Evolutionary conservation across 768 basidiomycete species (phyloP), one percentile per base, ranked within the genome.

Genomic region (Suillus occidentalis): DNA sequence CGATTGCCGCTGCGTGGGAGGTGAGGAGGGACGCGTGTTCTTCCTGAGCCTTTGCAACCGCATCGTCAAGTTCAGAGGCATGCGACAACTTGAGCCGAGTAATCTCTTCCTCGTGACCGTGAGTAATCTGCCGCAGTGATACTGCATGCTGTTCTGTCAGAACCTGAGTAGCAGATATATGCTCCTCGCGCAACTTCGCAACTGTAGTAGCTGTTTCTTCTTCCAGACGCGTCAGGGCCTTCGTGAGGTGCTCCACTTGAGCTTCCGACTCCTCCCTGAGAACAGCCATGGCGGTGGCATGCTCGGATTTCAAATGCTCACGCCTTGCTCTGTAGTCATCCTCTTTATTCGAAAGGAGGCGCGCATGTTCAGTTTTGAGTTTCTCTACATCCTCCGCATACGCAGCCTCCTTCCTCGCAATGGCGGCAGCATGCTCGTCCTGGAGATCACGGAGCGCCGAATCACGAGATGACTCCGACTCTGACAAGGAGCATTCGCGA

Each of bases 401-500:
- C 43, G 85, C 82, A 9, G 80, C 76, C 69, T 94, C 91, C 76
- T 89, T 90, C 65, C 87, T 83, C 18, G 82, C 70, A 63, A 92
- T 82, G 14, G 87, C 87, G 13, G 87, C 82, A 0, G 84, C 78
- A 68, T 94, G 90, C 69, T 91, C 91, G 20, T 89, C 87, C 70
- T 90, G 89, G 34, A 95, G 81, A 36, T 83, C 84, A 61, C 87
- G 79, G 62, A 96, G 75, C 31, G 87, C 86, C 10, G 82, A 65
- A 50, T 84, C 83, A 63, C 87, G 87, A 49, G 89, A 82, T 14
- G 89, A 87, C 73, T 92, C 82, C 6, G 91, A 91, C 72, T 91
- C 90, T 9, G 89, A 85, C 34, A 94, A 78, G 3, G 87, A 85
- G 39, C 91, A 92, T 67, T 93, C 86, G 28, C 86, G 85, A 31